Percentiles rank a stretch among this genome's conserved stretches.
These are phyloP conservation scores for Penicillium diatomitis DNA, from an alignment of 495 filamentous ascomycete species.

Conservation along the genomic window DNA sequence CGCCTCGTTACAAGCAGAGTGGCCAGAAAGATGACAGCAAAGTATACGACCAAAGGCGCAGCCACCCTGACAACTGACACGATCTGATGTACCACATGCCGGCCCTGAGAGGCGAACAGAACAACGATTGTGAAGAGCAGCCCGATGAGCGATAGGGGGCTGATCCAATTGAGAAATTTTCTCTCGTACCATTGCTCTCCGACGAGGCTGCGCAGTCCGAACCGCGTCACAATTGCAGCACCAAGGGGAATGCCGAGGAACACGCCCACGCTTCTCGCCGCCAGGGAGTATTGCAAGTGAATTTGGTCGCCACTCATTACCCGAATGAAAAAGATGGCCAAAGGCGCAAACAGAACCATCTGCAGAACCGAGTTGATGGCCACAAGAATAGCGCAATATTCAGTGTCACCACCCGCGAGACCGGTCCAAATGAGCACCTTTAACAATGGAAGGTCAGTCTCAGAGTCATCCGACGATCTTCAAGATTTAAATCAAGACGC, in stretches of 20 bases:
- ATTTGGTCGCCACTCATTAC: conserved; percentile 45
- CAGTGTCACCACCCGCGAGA: conserved; percentile 63
- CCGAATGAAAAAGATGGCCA: conserved; percentile 67
- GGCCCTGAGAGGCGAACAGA: conserved; percentile 73
- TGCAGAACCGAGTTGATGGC: conserved; percentile 80
- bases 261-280: conserved; percentile 68
- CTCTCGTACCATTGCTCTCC: conserved; percentile 53
- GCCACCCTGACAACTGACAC: conserved; percentile 70
- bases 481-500: conserved; percentile 8
- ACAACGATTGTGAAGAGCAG: conserved; percentile 79
- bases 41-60: conserved; percentile 73
- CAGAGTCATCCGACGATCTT: background rate
- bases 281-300: conserved; percentile 53
- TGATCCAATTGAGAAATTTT: conserved; percentile 54
- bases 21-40: conserved; percentile 58
- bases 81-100: conserved; percentile 73
- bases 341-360: conserved; percentile 74
- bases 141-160: conserved; percentile 71
- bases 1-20: conserved; percentile 49
- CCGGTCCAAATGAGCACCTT: conserved; percentile 70
- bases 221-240: conserved; percentile 66
- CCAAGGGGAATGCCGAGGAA: conserved; percentile 80
- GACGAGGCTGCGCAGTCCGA: conserved; percentile 42
- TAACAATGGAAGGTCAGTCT: background rate
- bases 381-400: conserved; percentile 85